Evolutionary conservation across 768 basidiomycete species (phyloP).

Genomic region (Calocybe gangraenosa): DNA sequence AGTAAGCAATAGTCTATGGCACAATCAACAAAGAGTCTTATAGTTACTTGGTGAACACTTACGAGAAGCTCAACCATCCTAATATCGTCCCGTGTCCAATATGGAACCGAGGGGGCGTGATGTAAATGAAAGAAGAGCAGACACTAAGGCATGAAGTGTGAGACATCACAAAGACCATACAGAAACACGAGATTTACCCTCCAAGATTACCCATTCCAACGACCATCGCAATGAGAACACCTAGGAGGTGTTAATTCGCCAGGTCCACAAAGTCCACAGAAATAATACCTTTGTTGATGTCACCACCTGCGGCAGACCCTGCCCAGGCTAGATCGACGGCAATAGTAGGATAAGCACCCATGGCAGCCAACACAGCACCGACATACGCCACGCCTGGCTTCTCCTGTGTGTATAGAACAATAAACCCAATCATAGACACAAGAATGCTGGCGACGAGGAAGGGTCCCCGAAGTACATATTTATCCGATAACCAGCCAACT

Average conservation of each 20-base stretch:
- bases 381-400: constrained; percentile 36
- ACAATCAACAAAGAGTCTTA: too few relatives aligned
- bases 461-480: constrained; percentile 39
- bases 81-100: constrained; percentile 32
- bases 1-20: constrained; percentile 17
- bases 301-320: constrained; percentile 52
- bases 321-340: constrained; percentile 50
- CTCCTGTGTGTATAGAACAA: constrained; percentile 38
- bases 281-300: constrained; percentile 39
- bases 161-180: not conserved
- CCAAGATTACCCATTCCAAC: constrained; percentile 54
- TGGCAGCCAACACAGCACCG: constrained; percentile 45
- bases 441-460: constrained; percentile 39
- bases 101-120: constrained; percentile 31
- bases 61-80: constrained; percentile 31
- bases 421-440: constrained; percentile 47
- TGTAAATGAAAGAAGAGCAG: constrained; percentile 36
- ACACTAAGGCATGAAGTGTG: constrained; percentile 25
- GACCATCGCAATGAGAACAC: constrained; percentile 47
- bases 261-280: not conserved
- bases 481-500: constrained; percentile 40
- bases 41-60: constrained; percentile 4
- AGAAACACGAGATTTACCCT: constrained; percentile 20
- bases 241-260: constrained; percentile 3
- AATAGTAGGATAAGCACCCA: constrained; percentile 50